A percentile compares a stretch with the other conserved stretches of the same genome.
Evolutionary conservation across 169 alveolate species (phyloP).

Genomic region (Besnoitia besnoiti): DNA sequence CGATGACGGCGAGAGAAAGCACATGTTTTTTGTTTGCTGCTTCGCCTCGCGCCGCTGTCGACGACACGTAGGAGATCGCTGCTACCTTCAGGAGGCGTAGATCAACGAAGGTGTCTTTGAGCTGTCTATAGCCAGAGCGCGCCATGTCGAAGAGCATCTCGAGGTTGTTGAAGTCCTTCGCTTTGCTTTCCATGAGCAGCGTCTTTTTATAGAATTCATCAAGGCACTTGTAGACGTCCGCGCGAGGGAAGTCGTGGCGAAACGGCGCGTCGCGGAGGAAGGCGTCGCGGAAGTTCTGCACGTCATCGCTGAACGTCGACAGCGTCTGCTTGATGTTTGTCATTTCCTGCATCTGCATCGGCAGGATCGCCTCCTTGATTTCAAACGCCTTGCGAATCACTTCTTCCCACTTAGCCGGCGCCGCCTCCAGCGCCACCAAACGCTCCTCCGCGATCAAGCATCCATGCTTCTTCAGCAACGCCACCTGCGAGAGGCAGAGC

Average conservation of each 20-base stretch:
- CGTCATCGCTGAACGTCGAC: slow-evolving; percentile 81
- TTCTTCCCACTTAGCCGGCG: slow-evolving; percentile 87
- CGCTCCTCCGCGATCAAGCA: slow-evolving; percentile 81
- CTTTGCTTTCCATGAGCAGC: slow-evolving; percentile 83
- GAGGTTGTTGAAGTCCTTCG: slow-evolving; percentile 87
- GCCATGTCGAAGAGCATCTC: slow-evolving; percentile 94
- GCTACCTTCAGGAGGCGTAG: slow-evolving; percentile 72
- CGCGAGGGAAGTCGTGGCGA: slow-evolving; percentile 56
- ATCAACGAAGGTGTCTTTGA: slow-evolving; percentile 90
- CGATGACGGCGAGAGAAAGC: too few species aligned
- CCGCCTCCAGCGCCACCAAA: slow-evolving; percentile 86
- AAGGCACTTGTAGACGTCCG: slow-evolving; percentile 68
- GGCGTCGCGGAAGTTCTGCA: slow-evolving; percentile 83
- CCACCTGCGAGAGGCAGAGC: slow-evolving; percentile 42
- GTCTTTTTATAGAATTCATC: slow-evolving; percentile 81
- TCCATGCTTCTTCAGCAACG: slow-evolving; percentile 59
- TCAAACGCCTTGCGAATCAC: slow-evolving; percentile 88
- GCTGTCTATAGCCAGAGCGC: slow-evolving; percentile 87
- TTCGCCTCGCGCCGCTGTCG: too few species aligned
- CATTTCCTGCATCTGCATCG: slow-evolving; percentile 84
- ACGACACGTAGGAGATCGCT: too few species aligned
- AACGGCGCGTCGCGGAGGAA: slow-evolving; percentile 82
- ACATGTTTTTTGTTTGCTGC: too few species aligned
- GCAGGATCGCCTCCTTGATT: slow-evolving; percentile 86
- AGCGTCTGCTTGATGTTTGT: slow-evolving; percentile 83